Base-by-base conservation (phyloP, 192 early-diverging fungal species). In the Diversispora eburnea region DNA sequence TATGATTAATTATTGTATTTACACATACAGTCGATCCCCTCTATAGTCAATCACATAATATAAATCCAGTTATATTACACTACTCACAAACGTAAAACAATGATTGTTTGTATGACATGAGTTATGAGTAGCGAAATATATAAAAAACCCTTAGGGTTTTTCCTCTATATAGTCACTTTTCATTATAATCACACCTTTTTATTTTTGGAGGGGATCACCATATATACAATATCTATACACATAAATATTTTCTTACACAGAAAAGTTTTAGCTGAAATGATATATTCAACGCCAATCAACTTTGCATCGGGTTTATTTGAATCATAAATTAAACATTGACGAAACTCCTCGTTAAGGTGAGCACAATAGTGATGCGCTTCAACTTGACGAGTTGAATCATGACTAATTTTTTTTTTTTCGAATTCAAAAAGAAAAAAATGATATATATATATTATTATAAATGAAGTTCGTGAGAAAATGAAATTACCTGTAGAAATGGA, bases 251-350 rank as follows among this genome's bases (percentile, higher is more conserved):
- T 76, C 79, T 17, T 73, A 81, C 82, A 15, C 7, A 83, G 67
- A 77, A 81, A 88, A 6, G 87, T 74, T 51, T 77, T 78, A 25
- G 80, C 78, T 8, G 85, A 83, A 48, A 88, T 88, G 17, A 88
- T 84, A 74, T 88, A 88, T 67, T 88, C 87, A 45, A 88, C 77
- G 15, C 80, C 87, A 45, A 88, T 82, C 5, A 88, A 67, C 12
- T 83, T 66, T 22, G 85, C 87, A 52, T 78, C 46, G 42, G 51
- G 9, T 5, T 58, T 65, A 33, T 78, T 54, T 17, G 74, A 73
- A 76, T 85, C 85, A 57, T 87, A 87, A 39, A 88, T 77, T 5
- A 88, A 19, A 68, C 87, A 88, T 77, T 88, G 87, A 39, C 80
- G 81, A 51, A 85, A 57, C 15, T 87, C 83, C 60, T 81, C 79